Percentiles rank a stretch among this genome's conserved stretches.
Evolutionary conservation across 1,139 yeast genomes (phyloP).

Genomic region (Taiozyma sp.): DNA sequence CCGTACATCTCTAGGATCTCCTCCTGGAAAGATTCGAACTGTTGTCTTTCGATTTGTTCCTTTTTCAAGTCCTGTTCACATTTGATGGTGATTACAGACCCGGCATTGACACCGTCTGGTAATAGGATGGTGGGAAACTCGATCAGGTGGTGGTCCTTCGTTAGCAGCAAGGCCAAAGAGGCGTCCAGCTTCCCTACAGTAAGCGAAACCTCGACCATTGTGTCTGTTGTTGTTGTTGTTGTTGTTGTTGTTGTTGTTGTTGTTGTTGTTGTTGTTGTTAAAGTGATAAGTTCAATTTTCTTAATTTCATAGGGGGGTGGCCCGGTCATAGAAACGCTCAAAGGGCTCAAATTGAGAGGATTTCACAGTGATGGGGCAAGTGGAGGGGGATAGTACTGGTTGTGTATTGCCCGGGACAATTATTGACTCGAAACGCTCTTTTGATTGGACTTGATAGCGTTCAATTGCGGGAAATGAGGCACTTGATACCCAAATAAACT

Average conservation of each 20-base stretch:
- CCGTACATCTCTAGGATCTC: slow-evolving; percentile 75
- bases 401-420: too few relatives aligned
- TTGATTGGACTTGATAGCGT: too few relatives aligned
- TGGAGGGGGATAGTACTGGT: background rate
- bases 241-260: background rate
- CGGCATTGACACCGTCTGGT: slow-evolving; percentile 90
- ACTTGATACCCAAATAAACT: too few relatives aligned
- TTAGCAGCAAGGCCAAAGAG: slow-evolving; percentile 82
- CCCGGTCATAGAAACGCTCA: background rate
- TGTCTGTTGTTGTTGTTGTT: background rate
- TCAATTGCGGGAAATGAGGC: too few relatives aligned
- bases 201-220: slow-evolving; percentile 53
- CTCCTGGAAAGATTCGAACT: slow-evolving; percentile 65
- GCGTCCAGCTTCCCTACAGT: slow-evolving; percentile 97
- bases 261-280: background rate
- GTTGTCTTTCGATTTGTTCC: slow-evolving; percentile 55
- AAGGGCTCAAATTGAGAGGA: background rate
- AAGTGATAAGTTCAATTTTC: background rate
- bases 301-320: background rate
- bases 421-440: too few relatives aligned
- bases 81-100: slow-evolving; percentile 83
- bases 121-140: slow-evolving; percentile 92
- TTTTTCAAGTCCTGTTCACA: slow-evolving; percentile 78
- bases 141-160: slow-evolving; percentile 90
- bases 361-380: background rate